phyloP scores from a whole-genome alignment of 257 asterid genomes.

The Coffea eugenioides region DNA sequence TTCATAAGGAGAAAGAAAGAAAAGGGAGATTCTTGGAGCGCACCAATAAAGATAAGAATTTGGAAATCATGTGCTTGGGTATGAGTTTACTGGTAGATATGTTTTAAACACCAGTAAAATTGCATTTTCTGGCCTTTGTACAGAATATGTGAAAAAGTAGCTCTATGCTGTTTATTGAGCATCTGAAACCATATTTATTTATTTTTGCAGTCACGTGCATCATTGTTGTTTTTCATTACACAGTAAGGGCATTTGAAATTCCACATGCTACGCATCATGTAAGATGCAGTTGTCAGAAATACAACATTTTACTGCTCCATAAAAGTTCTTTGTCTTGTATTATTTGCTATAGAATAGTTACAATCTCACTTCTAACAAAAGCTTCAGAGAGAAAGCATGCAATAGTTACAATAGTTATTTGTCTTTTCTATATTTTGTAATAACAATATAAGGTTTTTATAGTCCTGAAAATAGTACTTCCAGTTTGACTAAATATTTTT shows the following conservation, averaged over 20 bases:
- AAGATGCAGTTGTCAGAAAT: background rate
- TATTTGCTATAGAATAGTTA: background rate
- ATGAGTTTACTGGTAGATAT: no score
- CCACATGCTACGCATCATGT: background rate
- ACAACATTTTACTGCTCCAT: background rate
- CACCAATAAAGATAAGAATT: background rate
- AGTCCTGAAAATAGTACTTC: no score
- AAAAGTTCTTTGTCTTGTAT: background rate
- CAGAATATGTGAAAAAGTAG: no score
- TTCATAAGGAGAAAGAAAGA: background rate
- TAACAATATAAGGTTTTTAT: background rate
- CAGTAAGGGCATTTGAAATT: background rate
- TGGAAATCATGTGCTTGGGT: no score
- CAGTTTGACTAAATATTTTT: background rate
- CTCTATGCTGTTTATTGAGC: no score
- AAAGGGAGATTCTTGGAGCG: background rate
- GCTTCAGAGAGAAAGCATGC: background rate
- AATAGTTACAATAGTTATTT: background rate
- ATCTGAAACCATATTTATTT: no score
- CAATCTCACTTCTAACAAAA: background rate
- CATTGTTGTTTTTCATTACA: no score
- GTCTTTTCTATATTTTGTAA: no score
- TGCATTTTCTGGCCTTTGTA: no score
- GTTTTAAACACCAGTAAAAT: no score
- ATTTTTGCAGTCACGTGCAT: no score